phyloP scores from a whole-genome alignment of 2,329 filamentous ascomycete genomes.

The Stachybotrys elegans region DNA sequence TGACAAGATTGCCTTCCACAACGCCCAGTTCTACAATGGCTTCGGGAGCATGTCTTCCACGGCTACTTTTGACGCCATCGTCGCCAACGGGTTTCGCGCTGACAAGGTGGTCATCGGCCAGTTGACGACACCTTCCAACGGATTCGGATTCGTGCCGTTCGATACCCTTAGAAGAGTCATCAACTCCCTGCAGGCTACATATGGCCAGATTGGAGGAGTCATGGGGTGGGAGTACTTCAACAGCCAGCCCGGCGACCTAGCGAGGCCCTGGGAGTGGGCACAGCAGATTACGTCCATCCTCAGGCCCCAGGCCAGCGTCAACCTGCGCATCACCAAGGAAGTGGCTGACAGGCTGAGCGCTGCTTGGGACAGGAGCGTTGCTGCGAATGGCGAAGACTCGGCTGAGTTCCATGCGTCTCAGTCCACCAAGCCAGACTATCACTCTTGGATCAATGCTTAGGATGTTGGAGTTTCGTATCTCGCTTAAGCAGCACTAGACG shows the following conservation, averaged over 20 bases:
- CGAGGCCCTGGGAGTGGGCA: constrained; percentile 74
- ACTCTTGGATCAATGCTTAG: too few relatives aligned
- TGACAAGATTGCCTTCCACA: constrained; percentile 74
- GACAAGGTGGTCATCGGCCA: constrained; percentile 74
- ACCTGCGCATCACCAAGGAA: too few relatives aligned
- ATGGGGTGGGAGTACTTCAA: constrained; percentile 98
- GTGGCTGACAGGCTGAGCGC: too few relatives aligned
- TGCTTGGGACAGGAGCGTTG: too few relatives aligned
- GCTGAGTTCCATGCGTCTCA: too few relatives aligned
- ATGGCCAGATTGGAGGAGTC: constrained; percentile 73
- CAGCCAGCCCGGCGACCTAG: constrained; percentile 58
- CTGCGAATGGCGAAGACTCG: too few relatives aligned
- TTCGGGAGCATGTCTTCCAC: constrained; percentile 59
- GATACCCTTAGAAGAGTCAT: constrained; percentile 42
- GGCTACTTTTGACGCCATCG: constrained; percentile 43
- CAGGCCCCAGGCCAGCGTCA: too few relatives aligned
- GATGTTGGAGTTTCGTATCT: too few relatives aligned
- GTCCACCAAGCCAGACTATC: too few relatives aligned
- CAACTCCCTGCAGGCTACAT: constrained; percentile 36
- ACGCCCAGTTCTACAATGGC: constrained; percentile 88
- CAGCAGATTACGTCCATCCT: constrained; percentile 52
- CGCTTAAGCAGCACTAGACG: too few relatives aligned
- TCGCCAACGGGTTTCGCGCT: constrained; percentile 64
- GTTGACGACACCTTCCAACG: constrained; percentile 73
- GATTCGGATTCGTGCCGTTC: constrained; percentile 46